Evolutionary conservation across 1,139 yeast species (phyloP).

Genomic region (Pichia kudriavzevii): DNA sequence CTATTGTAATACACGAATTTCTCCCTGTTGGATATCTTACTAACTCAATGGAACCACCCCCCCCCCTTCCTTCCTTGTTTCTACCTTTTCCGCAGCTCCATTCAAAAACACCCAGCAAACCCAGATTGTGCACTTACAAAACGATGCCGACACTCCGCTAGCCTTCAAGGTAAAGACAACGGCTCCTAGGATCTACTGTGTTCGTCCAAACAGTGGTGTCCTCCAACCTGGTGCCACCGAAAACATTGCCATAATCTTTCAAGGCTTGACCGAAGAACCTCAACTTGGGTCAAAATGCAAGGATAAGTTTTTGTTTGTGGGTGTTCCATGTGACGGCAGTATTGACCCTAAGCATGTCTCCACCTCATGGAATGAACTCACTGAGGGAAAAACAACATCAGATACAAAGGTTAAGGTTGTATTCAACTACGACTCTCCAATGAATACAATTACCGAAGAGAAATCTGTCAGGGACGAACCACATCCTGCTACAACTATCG

Average conservation of each 20-base stretch:
- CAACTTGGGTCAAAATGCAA: conserved; percentile 67
- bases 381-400: conserved; percentile 52
- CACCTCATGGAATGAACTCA: conserved; percentile 63
- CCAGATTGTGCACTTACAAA: conserved; percentile 59
- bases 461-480: too few species aligned
- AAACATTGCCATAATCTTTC: conserved; percentile 75
- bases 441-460: conserved; percentile 26
- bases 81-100: conserved; percentile 37
- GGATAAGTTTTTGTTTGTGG: conserved; percentile 87
- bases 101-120: conserved; percentile 61
- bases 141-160: conserved; percentile 44
- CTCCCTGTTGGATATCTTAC: too few species aligned
- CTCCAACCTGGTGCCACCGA: conserved; percentile 67
- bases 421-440: conserved; percentile 34
- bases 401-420: conserved; percentile 77
- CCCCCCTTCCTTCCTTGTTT: too few species aligned
- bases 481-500: too few species aligned
- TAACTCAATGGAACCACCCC: too few species aligned
- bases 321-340: conserved; percentile 63
- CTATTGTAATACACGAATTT: not conserved
- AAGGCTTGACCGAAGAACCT: conserved; percentile 75
- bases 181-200: conserved; percentile 91
- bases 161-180: conserved; percentile 98
- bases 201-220: conserved; percentile 87
- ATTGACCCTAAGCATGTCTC: conserved; percentile 53